Evolutionary conservation across 176 grass and related monocot genomes (phyloP), one percentile per base, ranked within the genome.

Genomic region (Oryza glaberrima): DNA sequence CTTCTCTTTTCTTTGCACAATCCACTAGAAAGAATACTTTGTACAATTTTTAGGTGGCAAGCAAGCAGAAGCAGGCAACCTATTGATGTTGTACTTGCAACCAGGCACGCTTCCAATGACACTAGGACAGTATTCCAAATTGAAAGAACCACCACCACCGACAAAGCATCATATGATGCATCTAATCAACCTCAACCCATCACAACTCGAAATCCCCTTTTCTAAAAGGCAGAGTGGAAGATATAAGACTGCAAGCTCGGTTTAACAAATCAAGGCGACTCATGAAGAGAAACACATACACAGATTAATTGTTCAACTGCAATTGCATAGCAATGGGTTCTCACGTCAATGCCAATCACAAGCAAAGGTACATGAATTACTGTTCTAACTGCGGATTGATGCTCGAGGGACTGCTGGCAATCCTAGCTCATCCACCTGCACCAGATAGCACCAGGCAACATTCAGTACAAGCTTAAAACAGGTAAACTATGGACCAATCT

Each of bases 401-500:
- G 95, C 89, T 70, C 68, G 85, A 73, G 95, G 95, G 34, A 95
- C 93, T 9, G 91, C 23, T 10, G 95, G 93, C 69, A 95, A 88
- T 44, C 91, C 95, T 64, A 95, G 78, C 82, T 93, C 95, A 75
- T 95, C 93, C 76, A 86, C 87, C 95, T 93, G 95, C 63, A 89
- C 66, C n/a, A 78, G 43, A 88, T 63, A 65, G 38, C 68, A 82
- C 20, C 47, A 81, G 47, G 16, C 63, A 22, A 75, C 34, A 12
- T 10, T 77, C 67, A 70, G 65, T 14, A 81, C 46, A 46, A 76
- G 9, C 15, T 68, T 46, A 73, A 73, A 23, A 69, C 63, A 70
- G 52, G 3, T 30, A 56, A 86, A 66, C 36, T 49, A 79, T 8
- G 61, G 60, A 6, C 10, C 32, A 12, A 69, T 58, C 9, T 54